Conservation (phyloP, 805 yeast species). For the Maudiozyma pseudohumilis region DNA sequence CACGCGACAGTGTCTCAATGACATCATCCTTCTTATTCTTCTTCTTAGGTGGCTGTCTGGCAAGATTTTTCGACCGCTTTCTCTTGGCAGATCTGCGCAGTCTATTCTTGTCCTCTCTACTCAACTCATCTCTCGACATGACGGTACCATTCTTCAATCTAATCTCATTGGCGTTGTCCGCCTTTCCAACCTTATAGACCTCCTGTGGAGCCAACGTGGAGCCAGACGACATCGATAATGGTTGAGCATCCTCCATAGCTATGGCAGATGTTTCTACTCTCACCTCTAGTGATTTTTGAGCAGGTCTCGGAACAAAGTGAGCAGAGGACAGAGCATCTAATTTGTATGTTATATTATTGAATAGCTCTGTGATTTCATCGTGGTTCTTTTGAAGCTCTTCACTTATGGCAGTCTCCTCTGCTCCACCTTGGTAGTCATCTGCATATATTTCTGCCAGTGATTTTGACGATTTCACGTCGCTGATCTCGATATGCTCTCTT, state of each 20-base stretch:
- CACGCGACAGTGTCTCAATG: constrained; percentile 58
- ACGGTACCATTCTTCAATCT: constrained; percentile 68
- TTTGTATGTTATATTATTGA: constrained; percentile 51
- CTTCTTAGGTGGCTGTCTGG: constrained; percentile 27
- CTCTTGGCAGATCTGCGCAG: constrained; percentile 80
- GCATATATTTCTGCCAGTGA: constrained; percentile 89
- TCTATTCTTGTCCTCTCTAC: constrained; percentile 78
- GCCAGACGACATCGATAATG: constrained; percentile 65
- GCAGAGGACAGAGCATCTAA: constrained; percentile 90
- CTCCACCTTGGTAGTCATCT: constrained; percentile 59
- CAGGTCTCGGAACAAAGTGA: constrained; percentile 86
- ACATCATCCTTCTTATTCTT: constrained; percentile 52
- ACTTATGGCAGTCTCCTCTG: constrained; percentile 38
- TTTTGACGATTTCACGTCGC: constrained; percentile 75
- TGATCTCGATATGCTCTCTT: constrained; percentile 49
- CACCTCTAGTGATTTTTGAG: constrained; percentile 67
- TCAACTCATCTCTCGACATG: constrained; percentile 70
- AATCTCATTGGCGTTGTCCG: constrained; percentile 49
- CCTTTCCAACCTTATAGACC: constrained; percentile 47
- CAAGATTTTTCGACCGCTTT: constrained; percentile 47
- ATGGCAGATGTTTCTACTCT: constrained; percentile 77
- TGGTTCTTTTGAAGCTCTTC: constrained; percentile 68
- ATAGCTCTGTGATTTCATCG: constrained; percentile 63
- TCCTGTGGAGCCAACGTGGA: constrained; percentile 91
- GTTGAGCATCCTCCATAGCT: constrained; percentile 94